Conservation (phyloP, 2,329 filamentous ascomycete genomes). For the Magnaporthiopsis poae region DNA sequence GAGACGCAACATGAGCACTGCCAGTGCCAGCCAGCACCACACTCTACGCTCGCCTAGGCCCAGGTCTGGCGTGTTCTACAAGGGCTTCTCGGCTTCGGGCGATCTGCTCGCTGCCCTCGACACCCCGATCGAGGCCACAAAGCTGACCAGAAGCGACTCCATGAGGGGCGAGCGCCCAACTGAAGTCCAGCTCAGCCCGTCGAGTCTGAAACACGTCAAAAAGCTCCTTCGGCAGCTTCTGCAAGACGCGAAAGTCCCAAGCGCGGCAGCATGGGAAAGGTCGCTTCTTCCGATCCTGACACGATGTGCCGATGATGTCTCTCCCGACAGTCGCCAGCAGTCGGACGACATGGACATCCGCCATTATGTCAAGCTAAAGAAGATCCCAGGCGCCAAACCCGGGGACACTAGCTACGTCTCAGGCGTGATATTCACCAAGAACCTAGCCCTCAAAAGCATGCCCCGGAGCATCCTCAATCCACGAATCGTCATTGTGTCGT, state of each 20-base stretch:
- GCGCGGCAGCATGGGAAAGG: slow-evolving; percentile 73
- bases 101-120: slow-evolving; percentile 42
- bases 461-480: slow-evolving; percentile 73
- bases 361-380: slow-evolving; percentile 95
- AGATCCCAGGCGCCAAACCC: slow-evolving; percentile 81
- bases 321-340: slow-evolving; percentile 78
- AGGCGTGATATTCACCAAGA: slow-evolving; percentile 94
- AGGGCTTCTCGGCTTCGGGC: slow-evolving; percentile 44
- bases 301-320: slow-evolving; percentile 85
- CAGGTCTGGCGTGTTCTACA: slow-evolving; percentile 41
- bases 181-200: slow-evolving; percentile 74
- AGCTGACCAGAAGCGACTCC: slow-evolving; percentile 68
- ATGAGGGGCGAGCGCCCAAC: slow-evolving; percentile 66
- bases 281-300: slow-evolving; percentile 83
- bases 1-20: slow-evolving; percentile 73
- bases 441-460: slow-evolving; percentile 93
- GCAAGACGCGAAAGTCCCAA: slow-evolving; percentile 63
- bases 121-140: slow-evolving; percentile 31
- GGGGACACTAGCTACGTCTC: slow-evolving; percentile 94
- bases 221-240: slow-evolving; percentile 76
- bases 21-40: slow-evolving; percentile 60
- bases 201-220: slow-evolving; percentile 79
- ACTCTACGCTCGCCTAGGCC: slow-evolving; percentile 59
- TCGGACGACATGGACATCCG: slow-evolving; percentile 85
- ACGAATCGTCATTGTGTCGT: slow-evolving; percentile 83